Conservation (phyloP, 768 basidiomycete genomes). For the Lentinula guzmanii region DNA sequence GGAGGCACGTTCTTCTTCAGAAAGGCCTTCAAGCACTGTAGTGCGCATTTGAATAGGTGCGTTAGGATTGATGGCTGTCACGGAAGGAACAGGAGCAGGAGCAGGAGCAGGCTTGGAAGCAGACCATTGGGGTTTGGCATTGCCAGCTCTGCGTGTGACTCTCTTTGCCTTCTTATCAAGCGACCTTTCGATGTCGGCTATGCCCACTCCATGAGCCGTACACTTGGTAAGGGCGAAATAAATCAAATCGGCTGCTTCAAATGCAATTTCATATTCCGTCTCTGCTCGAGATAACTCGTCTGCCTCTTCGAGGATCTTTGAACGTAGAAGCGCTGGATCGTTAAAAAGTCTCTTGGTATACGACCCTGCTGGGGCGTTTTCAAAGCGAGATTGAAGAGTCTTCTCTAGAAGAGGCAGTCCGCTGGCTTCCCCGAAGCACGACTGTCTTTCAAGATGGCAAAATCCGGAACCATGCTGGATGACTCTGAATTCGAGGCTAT, state of each 20-base stretch:
- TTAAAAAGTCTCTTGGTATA: constrained; percentile 87
- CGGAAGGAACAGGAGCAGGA: not conserved
- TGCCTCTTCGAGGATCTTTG: constrained; percentile 98
- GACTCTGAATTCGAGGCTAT: constrained; percentile 88
- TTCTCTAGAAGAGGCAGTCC: constrained; percentile 79
- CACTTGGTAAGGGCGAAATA: constrained; percentile 92
- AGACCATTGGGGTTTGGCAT: constrained; percentile 84
- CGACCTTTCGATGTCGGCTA: constrained; percentile 79
- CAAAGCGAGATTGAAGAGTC: constrained; percentile 67
- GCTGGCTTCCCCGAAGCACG: constrained; percentile 83
- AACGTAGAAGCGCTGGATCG: constrained; percentile 72
- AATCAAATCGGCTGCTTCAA: constrained; percentile 91
- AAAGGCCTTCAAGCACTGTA: constrained; percentile 45
- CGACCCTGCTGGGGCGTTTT: constrained; percentile 79
- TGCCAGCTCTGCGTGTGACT: constrained; percentile 81
- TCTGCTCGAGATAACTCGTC: constrained; percentile 89
- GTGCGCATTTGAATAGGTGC: constrained; percentile 74
- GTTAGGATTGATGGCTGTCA: constrained; percentile 19
- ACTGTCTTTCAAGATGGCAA: constrained; percentile 82
- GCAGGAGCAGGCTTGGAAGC: constrained; percentile 18
- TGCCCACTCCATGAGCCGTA: constrained; percentile 70
- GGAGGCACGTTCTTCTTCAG: constrained; percentile 48
- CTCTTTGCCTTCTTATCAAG: constrained; percentile 83
- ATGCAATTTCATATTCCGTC: constrained; percentile 77
- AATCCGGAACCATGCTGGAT: constrained; percentile 88